Evolutionary conservation across 805 yeast genomes (phyloP).

Genomic region (Candida glaebosa): DNA sequence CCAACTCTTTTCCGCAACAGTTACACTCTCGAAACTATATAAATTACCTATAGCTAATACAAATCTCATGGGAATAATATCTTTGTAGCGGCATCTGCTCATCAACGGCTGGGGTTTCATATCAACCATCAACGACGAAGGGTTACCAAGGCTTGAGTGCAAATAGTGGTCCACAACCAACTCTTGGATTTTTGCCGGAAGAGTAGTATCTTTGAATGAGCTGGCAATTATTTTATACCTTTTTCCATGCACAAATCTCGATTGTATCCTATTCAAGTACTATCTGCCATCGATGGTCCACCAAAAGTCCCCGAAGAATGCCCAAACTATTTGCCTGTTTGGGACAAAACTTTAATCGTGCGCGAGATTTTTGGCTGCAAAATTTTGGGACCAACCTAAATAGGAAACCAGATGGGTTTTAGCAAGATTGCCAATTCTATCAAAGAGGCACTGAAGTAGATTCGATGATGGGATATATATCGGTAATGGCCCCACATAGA

Average conservation of each 20-base stretch:
- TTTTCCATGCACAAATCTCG: not conserved
- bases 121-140: not conserved
- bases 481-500: not conserved
- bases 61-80: slow-evolving; percentile 1
- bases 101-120: not conserved
- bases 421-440: not conserved
- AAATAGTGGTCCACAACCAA: not conserved
- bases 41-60: too few relatives aligned
- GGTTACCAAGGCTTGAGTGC: slow-evolving; percentile 1
- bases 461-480: not conserved
- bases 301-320: not conserved
- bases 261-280: slow-evolving; percentile 5
- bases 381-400: slow-evolving; percentile 7
- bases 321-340: slow-evolving; percentile 14
- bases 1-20: too few relatives aligned
- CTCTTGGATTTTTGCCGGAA: not conserved
- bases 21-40: too few relatives aligned
- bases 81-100: not conserved
- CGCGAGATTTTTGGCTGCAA: slow-evolving; percentile 3
- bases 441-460: not conserved
- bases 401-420: slow-evolving; percentile 8
- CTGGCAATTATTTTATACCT: not conserved
- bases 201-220: not conserved
- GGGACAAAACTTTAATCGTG: slow-evolving; percentile 12
- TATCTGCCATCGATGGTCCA: not conserved